Evolutionary conservation across 2,329 filamentous ascomycete species (phyloP).

Genomic region (Cryphonectria radicalis): DNA sequence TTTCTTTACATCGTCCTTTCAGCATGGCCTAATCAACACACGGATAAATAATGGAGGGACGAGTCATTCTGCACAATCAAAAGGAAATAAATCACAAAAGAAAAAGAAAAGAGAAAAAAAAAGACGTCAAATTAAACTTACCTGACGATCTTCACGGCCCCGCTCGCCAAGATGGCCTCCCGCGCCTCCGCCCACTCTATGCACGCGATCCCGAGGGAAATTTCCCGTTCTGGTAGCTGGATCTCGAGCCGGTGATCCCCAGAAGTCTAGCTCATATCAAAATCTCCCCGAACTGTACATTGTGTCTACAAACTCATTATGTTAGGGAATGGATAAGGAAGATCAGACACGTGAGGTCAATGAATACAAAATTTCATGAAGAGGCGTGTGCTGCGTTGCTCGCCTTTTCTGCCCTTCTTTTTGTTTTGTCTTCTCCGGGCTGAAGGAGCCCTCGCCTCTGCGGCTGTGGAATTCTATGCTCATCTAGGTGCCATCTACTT

Average conservation of each 20-base stretch:
- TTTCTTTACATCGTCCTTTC: background rate
- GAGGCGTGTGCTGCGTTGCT: background rate
- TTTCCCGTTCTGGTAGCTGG: constrained; percentile 1
- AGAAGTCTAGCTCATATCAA: background rate
- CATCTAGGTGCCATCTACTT: background rate
- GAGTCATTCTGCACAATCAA: background rate
- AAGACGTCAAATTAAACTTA: constrained; percentile 4
- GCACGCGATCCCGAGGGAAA: background rate
- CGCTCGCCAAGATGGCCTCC: background rate
- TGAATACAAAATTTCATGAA: too few relatives aligned
- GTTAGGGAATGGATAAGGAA: background rate
- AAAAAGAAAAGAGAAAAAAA: background rate
- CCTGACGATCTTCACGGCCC: background rate
- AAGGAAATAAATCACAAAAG: background rate
- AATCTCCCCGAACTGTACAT: background rate
- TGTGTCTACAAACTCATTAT: background rate
- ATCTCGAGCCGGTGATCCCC: constrained; percentile 2
- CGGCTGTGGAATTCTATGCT: background rate
- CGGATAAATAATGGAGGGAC: background rate
- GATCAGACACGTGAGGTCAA: background rate
- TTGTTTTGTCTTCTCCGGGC: background rate
- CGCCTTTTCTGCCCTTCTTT: too few relatives aligned
- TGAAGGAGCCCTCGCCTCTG: background rate
- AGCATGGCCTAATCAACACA: background rate
- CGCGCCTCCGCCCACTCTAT: background rate